Evolutionary conservation across 2,329 filamentous ascomycete genomes (phyloP).

Genomic region (Amauroascus niger): DNA sequence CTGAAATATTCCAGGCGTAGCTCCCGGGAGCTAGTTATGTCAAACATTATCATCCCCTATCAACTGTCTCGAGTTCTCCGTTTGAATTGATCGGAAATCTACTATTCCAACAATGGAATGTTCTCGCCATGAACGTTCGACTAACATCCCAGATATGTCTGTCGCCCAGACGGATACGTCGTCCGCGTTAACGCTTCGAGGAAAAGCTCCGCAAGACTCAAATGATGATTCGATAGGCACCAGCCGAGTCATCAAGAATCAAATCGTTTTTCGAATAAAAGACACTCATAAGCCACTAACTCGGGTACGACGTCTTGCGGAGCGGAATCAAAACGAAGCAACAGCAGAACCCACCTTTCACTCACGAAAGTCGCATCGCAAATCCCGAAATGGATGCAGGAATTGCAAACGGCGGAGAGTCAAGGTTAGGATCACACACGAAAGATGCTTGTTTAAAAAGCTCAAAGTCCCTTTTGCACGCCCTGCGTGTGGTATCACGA

Average conservation of each 20-base stretch:
- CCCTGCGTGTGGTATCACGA: neutral
- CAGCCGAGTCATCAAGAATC: conserved; percentile 17
- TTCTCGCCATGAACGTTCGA: neutral
- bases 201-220: neutral
- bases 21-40: neutral
- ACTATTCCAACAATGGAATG: neutral
- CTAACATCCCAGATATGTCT: neutral
- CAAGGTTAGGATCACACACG: conserved; percentile 22
- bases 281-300: conserved; percentile 6
- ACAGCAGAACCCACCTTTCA: conserved; percentile 20
- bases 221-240: neutral
- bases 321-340: neutral
- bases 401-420: conserved; percentile 30
- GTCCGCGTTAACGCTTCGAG: neutral
- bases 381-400: conserved; percentile 28
- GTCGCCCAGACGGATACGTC: neutral
- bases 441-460: neutral
- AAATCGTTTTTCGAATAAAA: conserved; percentile 18
- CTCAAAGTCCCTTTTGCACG: neutral
- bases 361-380: conserved; percentile 27
- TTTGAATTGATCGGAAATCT: neutral
- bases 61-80: neutral
- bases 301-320: neutral
- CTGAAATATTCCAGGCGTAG: too few relatives aligned
- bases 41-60: neutral